Percentiles rank a stretch among this genome's conserved stretches.
Evolutionary conservation across 2,329 filamentous ascomycete species (phyloP).

Genomic region (Colletotrichum somersetense): DNA sequence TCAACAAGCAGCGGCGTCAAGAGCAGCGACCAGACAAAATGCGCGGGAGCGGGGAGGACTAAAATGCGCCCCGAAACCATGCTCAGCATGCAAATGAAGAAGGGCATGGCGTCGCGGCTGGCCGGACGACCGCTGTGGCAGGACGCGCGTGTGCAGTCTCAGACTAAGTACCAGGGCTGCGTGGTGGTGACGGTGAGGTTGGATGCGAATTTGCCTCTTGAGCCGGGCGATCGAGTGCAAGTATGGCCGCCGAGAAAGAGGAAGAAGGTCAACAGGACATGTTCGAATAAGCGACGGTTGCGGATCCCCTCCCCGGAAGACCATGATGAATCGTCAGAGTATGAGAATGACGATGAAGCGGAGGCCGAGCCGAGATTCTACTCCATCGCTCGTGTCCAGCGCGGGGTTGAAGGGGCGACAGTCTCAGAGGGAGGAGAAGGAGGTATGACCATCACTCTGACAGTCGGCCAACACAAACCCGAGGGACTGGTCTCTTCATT

Average conservation of each 20-base stretch:
- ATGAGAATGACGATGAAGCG: conserved; percentile 3
- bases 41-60: not conserved
- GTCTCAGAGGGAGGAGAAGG: not conserved
- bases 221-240: conserved; percentile 35
- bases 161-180: conserved; percentile 19
- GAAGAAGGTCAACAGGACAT: not conserved
- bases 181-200: conserved; percentile 20
- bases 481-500: conserved; percentile 34
- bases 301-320: conserved; percentile 1
- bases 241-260: conserved; percentile 33
- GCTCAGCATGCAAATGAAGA: conserved; percentile 41
- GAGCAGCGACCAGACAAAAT: conserved; percentile 27
- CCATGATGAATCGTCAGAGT: conserved; percentile 7
- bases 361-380: conserved; percentile 35
- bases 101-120: conserved; percentile 34
- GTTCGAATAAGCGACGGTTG: conserved; percentile 4
- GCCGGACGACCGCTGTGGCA: conserved; percentile 35
- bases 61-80: conserved; percentile 33
- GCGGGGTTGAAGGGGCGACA: not conserved
- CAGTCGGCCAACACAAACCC: conserved; percentile 31
- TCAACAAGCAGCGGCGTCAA: conserved; percentile 38
- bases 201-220: conserved; percentile 28
- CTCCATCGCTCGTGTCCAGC: conserved; percentile 29
- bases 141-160: conserved; percentile 29
- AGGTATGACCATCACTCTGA: conserved; percentile 30